These are phyloP conservation scores for Kluyveromyces dobzhanskii DNA, from an alignment of 805 yeast genomes.

Conservation along the genomic window DNA sequence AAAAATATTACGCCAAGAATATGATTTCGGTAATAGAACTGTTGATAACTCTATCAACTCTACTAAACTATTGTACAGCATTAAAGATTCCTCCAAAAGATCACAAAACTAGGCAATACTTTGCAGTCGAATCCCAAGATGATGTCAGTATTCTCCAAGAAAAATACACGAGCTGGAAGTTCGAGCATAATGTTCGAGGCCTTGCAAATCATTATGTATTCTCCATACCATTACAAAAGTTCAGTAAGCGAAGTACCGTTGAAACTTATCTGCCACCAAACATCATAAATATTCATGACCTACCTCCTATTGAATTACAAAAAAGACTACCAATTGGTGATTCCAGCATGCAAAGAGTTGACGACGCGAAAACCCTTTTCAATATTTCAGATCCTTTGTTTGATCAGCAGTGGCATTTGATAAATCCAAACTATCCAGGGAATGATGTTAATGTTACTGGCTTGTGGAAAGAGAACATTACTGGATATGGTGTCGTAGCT, in stretches of 20 bases:
- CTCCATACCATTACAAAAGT: conserved; percentile 34
- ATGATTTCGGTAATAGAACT: no score
- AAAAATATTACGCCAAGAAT: no score
- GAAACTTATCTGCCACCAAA: conserved; percentile 1
- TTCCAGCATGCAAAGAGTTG: conserved; percentile 41
- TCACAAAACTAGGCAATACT: conserved; percentile 45
- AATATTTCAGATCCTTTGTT: conserved; percentile 80
- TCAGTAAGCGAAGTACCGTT: background rate
- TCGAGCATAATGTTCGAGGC: conserved; percentile 59
- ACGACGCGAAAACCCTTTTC: conserved; percentile 43
- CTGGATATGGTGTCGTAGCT: conserved; percentile 75
- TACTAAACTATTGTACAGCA: background rate
- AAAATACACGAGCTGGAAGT: conserved; percentile 39
- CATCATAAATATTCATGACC: conserved; percentile 40
- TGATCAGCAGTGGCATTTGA: conserved; percentile 82
- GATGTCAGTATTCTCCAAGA: conserved; percentile 31
- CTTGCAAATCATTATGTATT: conserved; percentile 59
- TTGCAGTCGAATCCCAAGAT: conserved; percentile 47
- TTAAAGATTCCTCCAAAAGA: conserved; percentile 36
- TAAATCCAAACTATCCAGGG: conserved; percentile 64
- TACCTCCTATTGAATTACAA: conserved; percentile 44
- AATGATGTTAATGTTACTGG: conserved; percentile 82
- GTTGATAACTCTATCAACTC: background rate
- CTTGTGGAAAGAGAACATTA: conserved; percentile 73
- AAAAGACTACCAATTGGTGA: conserved; percentile 58